Evolutionary conservation across 2,329 filamentous ascomycete species (phyloP).

Genomic region (Colletotrichum musae): DNA sequence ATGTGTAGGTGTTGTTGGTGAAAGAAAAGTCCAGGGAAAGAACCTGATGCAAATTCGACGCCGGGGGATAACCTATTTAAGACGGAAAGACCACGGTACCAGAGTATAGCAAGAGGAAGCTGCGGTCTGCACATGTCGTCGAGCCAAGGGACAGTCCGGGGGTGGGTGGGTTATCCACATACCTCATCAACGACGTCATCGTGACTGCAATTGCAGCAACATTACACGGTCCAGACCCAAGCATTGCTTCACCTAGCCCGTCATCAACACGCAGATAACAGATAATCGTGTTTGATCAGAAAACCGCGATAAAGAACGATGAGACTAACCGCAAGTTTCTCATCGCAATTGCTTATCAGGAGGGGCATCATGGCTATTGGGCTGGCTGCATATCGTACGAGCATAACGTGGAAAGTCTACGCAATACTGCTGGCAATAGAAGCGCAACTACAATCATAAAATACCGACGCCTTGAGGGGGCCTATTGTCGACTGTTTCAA

Average conservation of each 20-base stretch:
- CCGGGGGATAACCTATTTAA: not conserved
- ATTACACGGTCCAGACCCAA: slow-evolving; percentile 28
- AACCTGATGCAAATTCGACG: not conserved
- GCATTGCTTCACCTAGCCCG: slow-evolving; percentile 2
- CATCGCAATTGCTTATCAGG: not conserved
- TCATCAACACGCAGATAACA: not conserved
- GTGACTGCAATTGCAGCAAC: slow-evolving; percentile 33
- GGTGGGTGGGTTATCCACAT: slow-evolving; percentile 30
- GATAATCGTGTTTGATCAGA: not conserved
- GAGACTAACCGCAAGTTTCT: not conserved
- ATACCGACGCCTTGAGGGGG: no score
- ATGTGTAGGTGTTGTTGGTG: not conserved
- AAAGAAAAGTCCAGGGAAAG: not conserved
- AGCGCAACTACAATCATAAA: no score
- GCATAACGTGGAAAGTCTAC: no score
- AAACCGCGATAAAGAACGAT: not conserved
- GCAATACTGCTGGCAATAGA: no score
- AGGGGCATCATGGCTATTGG: not conserved
- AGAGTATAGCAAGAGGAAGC: not conserved
- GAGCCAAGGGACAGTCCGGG: slow-evolving; percentile 8
- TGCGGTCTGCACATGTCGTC: slow-evolving; percentile 7
- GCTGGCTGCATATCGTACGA: no score
- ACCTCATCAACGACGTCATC: slow-evolving; percentile 41
- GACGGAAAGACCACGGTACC: no score
- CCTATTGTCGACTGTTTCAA: not conserved